phyloP scores from a whole-genome alignment of 2,329 filamentous ascomycete genomes.

The Sporothrix brasiliensis region DNA sequence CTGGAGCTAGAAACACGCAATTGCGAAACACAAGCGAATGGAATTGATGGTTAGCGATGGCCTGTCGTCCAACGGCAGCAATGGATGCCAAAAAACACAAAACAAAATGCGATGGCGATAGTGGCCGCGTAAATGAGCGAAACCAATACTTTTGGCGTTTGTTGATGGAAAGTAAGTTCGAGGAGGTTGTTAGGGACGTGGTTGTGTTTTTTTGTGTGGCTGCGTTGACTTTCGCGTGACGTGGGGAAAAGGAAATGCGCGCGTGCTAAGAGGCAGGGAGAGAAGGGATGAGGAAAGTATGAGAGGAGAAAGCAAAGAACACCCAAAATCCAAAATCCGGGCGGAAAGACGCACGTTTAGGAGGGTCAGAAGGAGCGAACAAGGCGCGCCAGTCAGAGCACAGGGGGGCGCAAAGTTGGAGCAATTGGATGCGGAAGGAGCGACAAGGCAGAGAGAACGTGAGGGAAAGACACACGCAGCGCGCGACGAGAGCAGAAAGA shows the following conservation, averaged over 20 bases:
- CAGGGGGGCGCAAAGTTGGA: not conserved
- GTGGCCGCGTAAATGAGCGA: not conserved
- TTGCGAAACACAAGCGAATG: constrained; percentile 1
- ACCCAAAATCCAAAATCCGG: not conserved
- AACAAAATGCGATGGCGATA: not conserved
- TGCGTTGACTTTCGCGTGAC: constrained; percentile 35
- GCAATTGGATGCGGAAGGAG: constrained; percentile 23
- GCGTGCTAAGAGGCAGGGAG: constrained; percentile 30
- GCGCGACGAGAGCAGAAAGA: constrained; percentile 15
- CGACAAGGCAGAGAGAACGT: constrained; percentile 20
- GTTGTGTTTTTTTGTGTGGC: constrained; percentile 28
- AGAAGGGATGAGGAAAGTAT: not conserved
- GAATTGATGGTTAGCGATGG: constrained; percentile 17
- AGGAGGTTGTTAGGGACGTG: constrained; percentile 12
- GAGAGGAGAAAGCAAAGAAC: not conserved
- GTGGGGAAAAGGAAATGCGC: constrained; percentile 35
- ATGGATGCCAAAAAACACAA: not conserved
- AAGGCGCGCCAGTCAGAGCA: constrained; percentile 12
- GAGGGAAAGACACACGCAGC: constrained; percentile 12
- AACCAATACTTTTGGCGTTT: not conserved
- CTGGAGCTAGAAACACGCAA: constrained; percentile 5
- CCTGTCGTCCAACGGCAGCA: not conserved
- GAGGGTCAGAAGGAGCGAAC: constrained; percentile 18
- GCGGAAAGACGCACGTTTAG: constrained; percentile 19
- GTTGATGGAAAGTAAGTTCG: constrained; percentile 6